phyloP scores from a whole-genome alignment of 2,329 filamentous ascomycete genomes.

The Fusarium pseudonygamai region DNA sequence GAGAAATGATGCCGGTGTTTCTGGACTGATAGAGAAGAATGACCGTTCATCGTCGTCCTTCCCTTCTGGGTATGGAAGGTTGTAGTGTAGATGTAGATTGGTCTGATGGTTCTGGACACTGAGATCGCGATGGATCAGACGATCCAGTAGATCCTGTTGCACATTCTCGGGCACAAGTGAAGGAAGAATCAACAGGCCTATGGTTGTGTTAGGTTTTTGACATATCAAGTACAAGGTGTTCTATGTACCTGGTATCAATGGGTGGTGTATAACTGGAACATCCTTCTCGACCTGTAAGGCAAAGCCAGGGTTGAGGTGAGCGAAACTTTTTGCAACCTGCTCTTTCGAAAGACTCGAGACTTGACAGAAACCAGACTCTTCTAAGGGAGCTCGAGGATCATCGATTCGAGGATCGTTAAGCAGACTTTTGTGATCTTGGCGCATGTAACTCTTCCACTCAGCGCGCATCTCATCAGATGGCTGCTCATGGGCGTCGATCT shows the following conservation, averaged over 20 bases:
- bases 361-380: conserved; percentile 56
- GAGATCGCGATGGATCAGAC: conserved; percentile 80
- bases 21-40: conserved; percentile 63
- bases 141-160: conserved; percentile 76
- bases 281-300: conserved; percentile 49
- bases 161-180: conserved; percentile 74
- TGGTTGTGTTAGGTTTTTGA: not conserved
- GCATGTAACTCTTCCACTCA: conserved; percentile 80
- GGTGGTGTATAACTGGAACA: conserved; percentile 69
- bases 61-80: conserved; percentile 66
- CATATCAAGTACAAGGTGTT: not conserved
- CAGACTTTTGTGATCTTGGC: conserved; percentile 63
- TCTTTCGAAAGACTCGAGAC: conserved; percentile 55
- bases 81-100: conserved; percentile 88
- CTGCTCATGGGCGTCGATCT: conserved; percentile 79
- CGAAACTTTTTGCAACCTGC: conserved; percentile 56
- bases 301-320: conserved; percentile 50
- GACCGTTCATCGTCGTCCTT: conserved; percentile 49
- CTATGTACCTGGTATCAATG: conserved; percentile 71
- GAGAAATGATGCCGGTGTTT: conserved; percentile 63
- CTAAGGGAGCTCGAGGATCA: conserved; percentile 54
- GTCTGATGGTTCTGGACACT: conserved; percentile 79
- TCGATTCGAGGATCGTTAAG: conserved; percentile 65
- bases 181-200: conserved; percentile 83
- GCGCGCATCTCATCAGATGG: conserved; percentile 76